These are phyloP conservation scores for Hymenotorrendiella dingleyae DNA, from an alignment of 2,329 filamentous ascomycete genomes.

Conservation along the genomic window DNA sequence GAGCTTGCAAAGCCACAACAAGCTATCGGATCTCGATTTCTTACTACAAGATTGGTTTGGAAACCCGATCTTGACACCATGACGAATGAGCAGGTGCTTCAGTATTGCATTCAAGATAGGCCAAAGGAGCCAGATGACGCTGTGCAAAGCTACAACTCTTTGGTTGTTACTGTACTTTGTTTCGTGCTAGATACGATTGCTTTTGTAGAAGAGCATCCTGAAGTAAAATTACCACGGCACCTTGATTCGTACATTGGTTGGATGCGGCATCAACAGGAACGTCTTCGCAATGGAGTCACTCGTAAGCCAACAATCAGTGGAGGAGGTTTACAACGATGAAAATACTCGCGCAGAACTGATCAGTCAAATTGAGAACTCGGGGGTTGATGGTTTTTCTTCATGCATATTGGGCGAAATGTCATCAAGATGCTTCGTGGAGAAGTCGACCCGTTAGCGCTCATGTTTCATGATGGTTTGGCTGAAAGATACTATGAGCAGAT, in stretches of 20 bases:
- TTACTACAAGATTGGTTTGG: not conserved
- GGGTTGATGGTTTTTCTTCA: not conserved
- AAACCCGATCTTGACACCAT: not conserved
- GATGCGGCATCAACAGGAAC: not conserved
- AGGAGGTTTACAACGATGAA: no score
- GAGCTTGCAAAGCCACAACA: not conserved
- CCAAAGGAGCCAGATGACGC: not conserved
- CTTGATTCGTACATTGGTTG: not conserved
- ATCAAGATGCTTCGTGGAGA: not conserved
- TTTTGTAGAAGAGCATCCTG: not conserved
- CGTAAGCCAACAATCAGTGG: no score
- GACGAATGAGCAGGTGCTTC: not conserved
- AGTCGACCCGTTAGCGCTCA: slow-evolving; percentile 5
- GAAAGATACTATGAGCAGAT: not conserved
- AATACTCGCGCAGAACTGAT: not conserved
- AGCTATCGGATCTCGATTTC: no score
- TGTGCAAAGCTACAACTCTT: not conserved
- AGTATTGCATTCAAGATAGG: not conserved
- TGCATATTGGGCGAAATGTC: slow-evolving; percentile 1
- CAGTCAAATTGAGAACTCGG: not conserved
- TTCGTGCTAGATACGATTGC: not conserved
- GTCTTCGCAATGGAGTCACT: no score
- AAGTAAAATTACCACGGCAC: not conserved
- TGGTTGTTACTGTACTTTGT: not conserved
- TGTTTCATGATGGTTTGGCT: slow-evolving; percentile 1